A percentile compares a stretch with the other conserved stretches of the same genome.
phyloP scores from a whole-genome alignment of 2,329 filamentous ascomycete species.

The Venturia asperata region DNA sequence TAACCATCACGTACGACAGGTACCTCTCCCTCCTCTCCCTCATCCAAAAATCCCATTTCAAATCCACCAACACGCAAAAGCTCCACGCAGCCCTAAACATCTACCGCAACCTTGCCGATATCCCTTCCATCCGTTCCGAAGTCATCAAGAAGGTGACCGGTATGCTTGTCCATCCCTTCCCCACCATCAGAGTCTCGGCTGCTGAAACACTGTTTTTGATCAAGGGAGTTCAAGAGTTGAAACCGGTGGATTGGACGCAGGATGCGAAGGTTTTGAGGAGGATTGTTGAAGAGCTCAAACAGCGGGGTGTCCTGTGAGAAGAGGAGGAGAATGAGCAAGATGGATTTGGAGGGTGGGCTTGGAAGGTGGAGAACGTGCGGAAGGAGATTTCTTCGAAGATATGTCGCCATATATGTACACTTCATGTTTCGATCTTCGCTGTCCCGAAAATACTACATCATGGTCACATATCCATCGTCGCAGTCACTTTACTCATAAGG shows the following conservation, averaged over 20 bases:
- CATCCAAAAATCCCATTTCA: slow-evolving; percentile 73
- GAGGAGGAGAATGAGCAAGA: no score
- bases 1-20: background rate
- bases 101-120: slow-evolving; percentile 62
- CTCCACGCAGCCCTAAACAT: slow-evolving; percentile 72
- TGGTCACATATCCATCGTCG: no score
- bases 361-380: no score
- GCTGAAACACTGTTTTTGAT: slow-evolving; percentile 38
- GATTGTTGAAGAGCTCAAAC: slow-evolving; percentile 24
- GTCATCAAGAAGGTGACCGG: slow-evolving; percentile 63
- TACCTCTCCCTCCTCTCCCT: slow-evolving; percentile 50
- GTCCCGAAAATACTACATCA: no score
- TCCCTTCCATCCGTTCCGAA: slow-evolving; percentile 45
- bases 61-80: slow-evolving; percentile 73
- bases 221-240: slow-evolving; percentile 31
- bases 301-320: background rate
- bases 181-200: slow-evolving; percentile 41
- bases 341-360: no score
- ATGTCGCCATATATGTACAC: no score
- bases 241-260: slow-evolving; percentile 32
- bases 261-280: slow-evolving; percentile 30
- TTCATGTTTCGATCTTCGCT: no score
- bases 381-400: no score
- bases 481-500: no score
- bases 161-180: slow-evolving; percentile 76